Evolutionary conservation across 139 green algal genomes (phyloP), one percentile per base, ranked within the genome.

Genomic region (Penium margaritaceum): DNA sequence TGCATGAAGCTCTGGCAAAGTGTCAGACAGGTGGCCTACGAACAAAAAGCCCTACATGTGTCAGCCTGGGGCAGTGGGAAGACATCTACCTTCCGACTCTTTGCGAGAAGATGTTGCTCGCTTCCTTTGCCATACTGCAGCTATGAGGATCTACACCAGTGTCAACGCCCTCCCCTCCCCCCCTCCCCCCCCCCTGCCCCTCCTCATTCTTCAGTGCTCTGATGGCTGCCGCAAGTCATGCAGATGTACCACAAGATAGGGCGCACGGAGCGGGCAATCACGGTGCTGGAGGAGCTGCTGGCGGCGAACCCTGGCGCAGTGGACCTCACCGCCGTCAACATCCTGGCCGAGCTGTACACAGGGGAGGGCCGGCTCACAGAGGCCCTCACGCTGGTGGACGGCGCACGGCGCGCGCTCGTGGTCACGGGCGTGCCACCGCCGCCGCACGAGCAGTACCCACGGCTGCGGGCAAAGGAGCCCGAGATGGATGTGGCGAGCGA

Each of bases 311-410:
- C 51, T 6, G 15, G 24, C 37, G 21, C 68, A 21, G 69, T 67
- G 5, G 88, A 96, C 74, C 76, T 95, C 5, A 92, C 87, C 19
- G 80, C 89, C 58, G 79, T 95, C 78, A 96, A 96, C 87, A 90
- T 96, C 35, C 75, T 96, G 53, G 81, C 86, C 0, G 91, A 96
- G 83, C 72, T 74, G 15, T 29, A 79, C 62, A 87, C 89, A 61
- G 84, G 88, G 47, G 30, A 57, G 1, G 75, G 63, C 15, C 71
- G 66, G 21, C 89, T 83, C 64, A 60, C 35, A 4, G 64, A 84
- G 24, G 82, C 85, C 3, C 37, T 85, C 0, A 39, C 51, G 19
- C 68, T 93, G n/a, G 84, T 95, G 32, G 61, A 84, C 47, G 67
- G 77, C 9, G 83, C 88, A 3, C 66, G 72, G 51, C n/a, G n/a